These are phyloP conservation scores for Boletus rubroflammeus DNA, from an alignment of 768 basidiomycete species.

Conservation along the genomic window DNA sequence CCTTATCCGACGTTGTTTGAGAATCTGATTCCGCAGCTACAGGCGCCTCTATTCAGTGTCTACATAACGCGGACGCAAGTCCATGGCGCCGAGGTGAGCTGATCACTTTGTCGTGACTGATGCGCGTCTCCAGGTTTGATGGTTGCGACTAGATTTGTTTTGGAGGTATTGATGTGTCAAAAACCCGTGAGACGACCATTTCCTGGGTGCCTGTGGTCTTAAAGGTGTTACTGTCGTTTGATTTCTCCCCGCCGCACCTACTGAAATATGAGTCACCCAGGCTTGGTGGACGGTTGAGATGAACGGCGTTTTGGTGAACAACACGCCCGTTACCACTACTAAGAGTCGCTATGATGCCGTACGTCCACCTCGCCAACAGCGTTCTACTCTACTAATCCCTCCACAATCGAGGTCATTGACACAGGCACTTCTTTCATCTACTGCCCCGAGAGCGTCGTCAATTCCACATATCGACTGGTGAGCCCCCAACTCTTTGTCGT, in stretches of 20 bases:
- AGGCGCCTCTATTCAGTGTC: conserved; percentile 53
- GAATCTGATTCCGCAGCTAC: conserved; percentile 47
- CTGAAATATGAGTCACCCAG: conserved; percentile 27
- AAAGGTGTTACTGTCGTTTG: conserved; percentile 25
- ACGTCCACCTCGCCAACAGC: conserved; percentile 7
- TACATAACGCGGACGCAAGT: conserved; percentile 43
- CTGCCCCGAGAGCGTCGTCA: conserved; percentile 42
- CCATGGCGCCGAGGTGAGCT: conserved; percentile 47
- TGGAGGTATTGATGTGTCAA: conserved; percentile 36
- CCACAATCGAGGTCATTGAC: conserved; percentile 51
- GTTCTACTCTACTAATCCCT: not conserved
- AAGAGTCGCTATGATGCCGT: conserved; percentile 6
- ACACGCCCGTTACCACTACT: conserved; percentile 4
- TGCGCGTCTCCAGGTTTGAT: not conserved
- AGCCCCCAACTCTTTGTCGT: not conserved
- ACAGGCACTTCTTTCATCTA: conserved; percentile 68
- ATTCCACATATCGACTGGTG: conserved; percentile 45
- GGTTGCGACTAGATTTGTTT: conserved; percentile 10
- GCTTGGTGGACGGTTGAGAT: conserved; percentile 60
- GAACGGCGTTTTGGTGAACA: conserved; percentile 41
- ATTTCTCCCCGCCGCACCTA: not conserved
- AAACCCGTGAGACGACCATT: conserved; percentile 24
- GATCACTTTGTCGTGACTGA: not conserved
- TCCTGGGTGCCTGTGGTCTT: conserved; percentile 37
- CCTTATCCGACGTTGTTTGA: conserved; percentile 58